A percentile compares a stretch with the other conserved stretches of the same genome.
Evolutionary conservation across 2,329 filamentous ascomycete genomes (phyloP).

Genomic region (Biscogniauxia mediterranea): DNA sequence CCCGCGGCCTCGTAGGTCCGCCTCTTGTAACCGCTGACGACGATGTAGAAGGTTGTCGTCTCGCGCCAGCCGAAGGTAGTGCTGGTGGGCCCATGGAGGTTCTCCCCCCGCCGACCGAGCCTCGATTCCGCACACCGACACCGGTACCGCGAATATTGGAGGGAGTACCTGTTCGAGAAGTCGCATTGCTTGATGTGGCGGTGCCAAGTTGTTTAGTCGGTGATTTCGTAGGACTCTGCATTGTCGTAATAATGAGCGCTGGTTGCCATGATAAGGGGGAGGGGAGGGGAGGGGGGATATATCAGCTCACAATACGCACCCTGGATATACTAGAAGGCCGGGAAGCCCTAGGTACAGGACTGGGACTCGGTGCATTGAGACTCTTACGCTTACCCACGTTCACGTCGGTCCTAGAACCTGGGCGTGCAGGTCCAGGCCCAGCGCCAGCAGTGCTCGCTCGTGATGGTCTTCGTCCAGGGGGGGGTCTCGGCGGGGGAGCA

Average conservation of each 20-base stretch:
- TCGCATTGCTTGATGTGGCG: slow-evolving; percentile 52
- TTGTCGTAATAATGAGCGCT: slow-evolving; percentile 21
- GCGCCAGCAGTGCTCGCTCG: slow-evolving; percentile 30
- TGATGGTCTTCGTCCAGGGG: slow-evolving; percentile 40
- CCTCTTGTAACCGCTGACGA: slow-evolving; percentile 38
- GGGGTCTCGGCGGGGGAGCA: slow-evolving; percentile 40
- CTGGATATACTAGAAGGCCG: slow-evolving; percentile 56
- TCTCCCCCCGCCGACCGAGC: slow-evolving; percentile 53
- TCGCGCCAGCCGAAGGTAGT: slow-evolving; percentile 42
- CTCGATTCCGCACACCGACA: slow-evolving; percentile 50
- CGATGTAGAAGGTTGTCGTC: slow-evolving; percentile 45
- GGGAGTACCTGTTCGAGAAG: slow-evolving; percentile 64
- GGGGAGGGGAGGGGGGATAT: neutral
- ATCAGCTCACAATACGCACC: slow-evolving; percentile 39
- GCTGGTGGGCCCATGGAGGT: slow-evolving; percentile 68
- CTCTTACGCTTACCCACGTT: slow-evolving; percentile 62
- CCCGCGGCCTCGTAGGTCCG: slow-evolving; percentile 38
- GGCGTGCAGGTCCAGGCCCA: slow-evolving; percentile 36
- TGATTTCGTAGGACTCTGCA: slow-evolving; percentile 73
- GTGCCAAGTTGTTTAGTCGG: slow-evolving; percentile 71
- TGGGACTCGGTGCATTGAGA: slow-evolving; percentile 70
- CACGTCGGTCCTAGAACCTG: slow-evolving; percentile 54
- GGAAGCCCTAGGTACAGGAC: slow-evolving; percentile 58
- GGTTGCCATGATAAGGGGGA: slow-evolving; percentile 1
- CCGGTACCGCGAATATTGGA: slow-evolving; percentile 51